These are phyloP conservation scores for Porogramme epimiltina DNA, from an alignment of 1,284 basidiomycete genomes.

Conservation along the genomic window DNA sequence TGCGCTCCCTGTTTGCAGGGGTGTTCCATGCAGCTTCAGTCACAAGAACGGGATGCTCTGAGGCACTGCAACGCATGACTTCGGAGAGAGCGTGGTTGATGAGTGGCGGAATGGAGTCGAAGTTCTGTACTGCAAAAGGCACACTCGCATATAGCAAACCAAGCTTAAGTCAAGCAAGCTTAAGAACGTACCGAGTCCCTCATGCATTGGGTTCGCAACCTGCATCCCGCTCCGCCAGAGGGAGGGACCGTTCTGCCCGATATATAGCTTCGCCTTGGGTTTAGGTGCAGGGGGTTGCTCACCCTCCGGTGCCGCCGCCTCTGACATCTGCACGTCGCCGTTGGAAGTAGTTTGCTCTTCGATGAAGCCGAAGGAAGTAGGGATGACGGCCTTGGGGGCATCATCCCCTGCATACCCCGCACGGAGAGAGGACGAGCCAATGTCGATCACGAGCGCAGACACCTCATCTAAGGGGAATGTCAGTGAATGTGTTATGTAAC, in stretches of 20 bases:
- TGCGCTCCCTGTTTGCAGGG: conserved; percentile 82
- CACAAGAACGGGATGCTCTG: conserved; percentile 90
- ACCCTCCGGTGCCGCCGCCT: conserved; percentile 39
- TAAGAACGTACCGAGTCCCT: conserved; percentile 77
- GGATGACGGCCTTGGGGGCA: conserved; percentile 89
- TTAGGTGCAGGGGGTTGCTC: conserved; percentile 22
- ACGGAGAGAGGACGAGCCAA: conserved; percentile 87
- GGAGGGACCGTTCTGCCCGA: conserved; percentile 92
- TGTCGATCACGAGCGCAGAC: conserved; percentile 93
- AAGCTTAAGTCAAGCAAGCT: neutral
- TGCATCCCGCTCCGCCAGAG: conserved; percentile 91
- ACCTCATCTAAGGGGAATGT: conserved; percentile 77
- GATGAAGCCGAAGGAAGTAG: conserved; percentile 86
- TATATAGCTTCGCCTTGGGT: conserved; percentile 66
- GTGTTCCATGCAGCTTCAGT: conserved; percentile 99
- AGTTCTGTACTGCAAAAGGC: conserved; percentile 67
- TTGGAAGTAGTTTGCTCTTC: conserved; percentile 34
- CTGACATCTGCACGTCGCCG: conserved; percentile 59
- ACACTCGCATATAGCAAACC: neutral
- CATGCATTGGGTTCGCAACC: conserved; percentile 81
- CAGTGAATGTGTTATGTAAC: neutral
- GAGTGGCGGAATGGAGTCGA: conserved; percentile 73
- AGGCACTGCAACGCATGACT: conserved; percentile 70
- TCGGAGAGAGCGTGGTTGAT: conserved; percentile 78
- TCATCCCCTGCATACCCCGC: conserved; percentile 99